These are phyloP conservation scores for Xerophyta viscosa DNA, from an alignment of 106 monocot species.

Conservation along the genomic window DNA sequence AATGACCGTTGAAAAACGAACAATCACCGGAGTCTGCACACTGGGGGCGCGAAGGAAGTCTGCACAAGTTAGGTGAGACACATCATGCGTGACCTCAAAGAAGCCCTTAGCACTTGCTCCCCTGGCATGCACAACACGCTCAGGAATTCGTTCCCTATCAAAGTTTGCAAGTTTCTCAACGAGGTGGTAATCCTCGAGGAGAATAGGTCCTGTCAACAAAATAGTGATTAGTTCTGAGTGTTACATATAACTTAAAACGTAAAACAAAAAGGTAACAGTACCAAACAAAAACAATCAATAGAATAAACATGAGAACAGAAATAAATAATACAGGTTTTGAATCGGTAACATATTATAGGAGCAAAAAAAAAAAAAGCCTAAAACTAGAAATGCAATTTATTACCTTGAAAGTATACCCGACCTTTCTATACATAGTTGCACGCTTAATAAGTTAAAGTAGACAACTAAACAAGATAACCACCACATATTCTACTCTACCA, in stretches of 20 bases:
- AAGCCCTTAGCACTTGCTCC: slow-evolving; percentile 88
- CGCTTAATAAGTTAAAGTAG: too few species aligned
- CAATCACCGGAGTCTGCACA: slow-evolving; percentile 70
- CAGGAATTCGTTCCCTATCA: slow-evolving; percentile 70
- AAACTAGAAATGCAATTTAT: too few species aligned
- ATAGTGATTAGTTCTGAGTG: not conserved
- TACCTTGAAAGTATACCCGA: too few species aligned
- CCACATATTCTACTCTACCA: too few species aligned
- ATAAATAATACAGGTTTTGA: too few species aligned
- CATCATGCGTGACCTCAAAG: slow-evolving; percentile 84
- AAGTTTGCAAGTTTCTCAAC: slow-evolving; percentile 72
- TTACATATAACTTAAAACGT: not conserved
- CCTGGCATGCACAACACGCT: slow-evolving; percentile 79
- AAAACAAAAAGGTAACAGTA: not conserved
- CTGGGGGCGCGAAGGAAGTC: slow-evolving; percentile 76
- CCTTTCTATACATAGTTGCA: too few species aligned
- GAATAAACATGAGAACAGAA: too few species aligned
- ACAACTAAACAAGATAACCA: too few species aligned
- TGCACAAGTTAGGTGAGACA: slow-evolving; percentile 73
- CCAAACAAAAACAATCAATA: not conserved
- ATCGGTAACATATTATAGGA: too few species aligned
- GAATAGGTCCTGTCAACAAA: slow-evolving; percentile 48
- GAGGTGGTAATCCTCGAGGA: slow-evolving; percentile 77
- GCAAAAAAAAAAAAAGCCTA: too few species aligned
- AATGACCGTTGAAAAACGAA: slow-evolving; percentile 80